Base-by-base conservation (phyloP, 2,329 filamentous ascomycete genomes). In the Aspergillus vadensis region DNA sequence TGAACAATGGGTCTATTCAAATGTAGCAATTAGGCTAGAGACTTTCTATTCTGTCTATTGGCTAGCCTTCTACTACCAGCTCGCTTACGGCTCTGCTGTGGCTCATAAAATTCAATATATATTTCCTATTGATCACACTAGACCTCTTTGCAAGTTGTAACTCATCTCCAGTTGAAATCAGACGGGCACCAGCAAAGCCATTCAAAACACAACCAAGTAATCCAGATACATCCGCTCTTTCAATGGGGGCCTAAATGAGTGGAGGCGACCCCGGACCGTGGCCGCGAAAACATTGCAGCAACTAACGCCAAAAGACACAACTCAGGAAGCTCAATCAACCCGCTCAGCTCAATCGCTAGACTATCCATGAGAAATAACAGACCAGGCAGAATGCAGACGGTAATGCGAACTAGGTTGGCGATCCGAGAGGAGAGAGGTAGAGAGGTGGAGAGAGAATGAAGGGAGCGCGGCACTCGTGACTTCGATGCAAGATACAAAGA, bases 331-430 rank as follows among this genome's bases (percentile, higher is more conserved):
- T 62, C 53, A 63, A 63, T 64, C 68, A 68, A 69, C 64, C 67
- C 70, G 68, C 67, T 70, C 62, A 70, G 59, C 66, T 70, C 66
- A 67, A 68, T 69, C 70, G 70, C 70, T 72, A 69, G 63, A 70
- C 63, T 68, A 67, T 69, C 65, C 68, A 69, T 68, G 60, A 68
- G 61, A 63, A 70, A 65, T 55, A 61, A 66, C 60, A 63, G 56
- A 62, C 55, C 57, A 57, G 49, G 55, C 61, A 65, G 51, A 63
- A 63, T 62, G 61, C 60, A 64, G 57, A 64, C 57, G 51, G 60
- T 52, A 63, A 55, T 48, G 56, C 47, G 32, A 58, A 61, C 44
- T 56, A 61, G 60, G 38, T 49, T 58, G 59, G 53, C 52, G 55
- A 55, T 57, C 25, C 38, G 50, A 59, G 54, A 56, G 64, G 59